phyloP scores from a whole-genome alignment of 2,329 filamentous ascomycete genomes.

The Stagonosporopsis rhizophila region DNA sequence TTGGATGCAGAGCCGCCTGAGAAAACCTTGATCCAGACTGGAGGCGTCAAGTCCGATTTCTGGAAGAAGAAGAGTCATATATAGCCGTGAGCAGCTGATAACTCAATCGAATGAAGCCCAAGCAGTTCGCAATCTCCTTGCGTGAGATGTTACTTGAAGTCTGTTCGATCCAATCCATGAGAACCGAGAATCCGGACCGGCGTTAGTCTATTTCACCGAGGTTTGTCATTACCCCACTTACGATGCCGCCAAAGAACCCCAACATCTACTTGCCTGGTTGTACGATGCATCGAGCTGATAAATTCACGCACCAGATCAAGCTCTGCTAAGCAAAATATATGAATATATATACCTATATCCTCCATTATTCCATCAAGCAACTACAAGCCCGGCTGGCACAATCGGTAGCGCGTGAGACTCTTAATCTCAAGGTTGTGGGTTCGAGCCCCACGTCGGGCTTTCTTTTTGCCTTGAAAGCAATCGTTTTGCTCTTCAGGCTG shows the following conservation, averaged over 20 bases:
- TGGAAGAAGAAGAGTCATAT: constrained; percentile 25
- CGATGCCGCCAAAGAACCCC: no score
- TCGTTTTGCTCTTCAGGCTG: neutral
- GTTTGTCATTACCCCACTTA: no score
- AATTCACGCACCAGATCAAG: no score
- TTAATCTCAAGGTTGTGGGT: neutral
- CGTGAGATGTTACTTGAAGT: no score
- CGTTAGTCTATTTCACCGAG: no score
- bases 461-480: neutral
- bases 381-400: neutral
- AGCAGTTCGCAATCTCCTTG: no score
- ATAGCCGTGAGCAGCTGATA: neutral
- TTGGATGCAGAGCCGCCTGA: constrained; percentile 24
- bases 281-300: no score
- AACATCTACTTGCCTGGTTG: no score
- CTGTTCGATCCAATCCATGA: no score
- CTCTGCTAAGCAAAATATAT: no score
- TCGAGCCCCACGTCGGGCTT: neutral
- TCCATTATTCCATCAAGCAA: neutral
- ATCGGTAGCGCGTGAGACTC: neutral
- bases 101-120: neutral
- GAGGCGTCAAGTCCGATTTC: constrained; percentile 23
- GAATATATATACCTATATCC: no score
- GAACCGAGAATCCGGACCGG: no score
- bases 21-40: constrained; percentile 22